Evolutionary conservation across 2,329 filamentous ascomycete species (phyloP).

Genomic region (Alternaria tenuissima): DNA sequence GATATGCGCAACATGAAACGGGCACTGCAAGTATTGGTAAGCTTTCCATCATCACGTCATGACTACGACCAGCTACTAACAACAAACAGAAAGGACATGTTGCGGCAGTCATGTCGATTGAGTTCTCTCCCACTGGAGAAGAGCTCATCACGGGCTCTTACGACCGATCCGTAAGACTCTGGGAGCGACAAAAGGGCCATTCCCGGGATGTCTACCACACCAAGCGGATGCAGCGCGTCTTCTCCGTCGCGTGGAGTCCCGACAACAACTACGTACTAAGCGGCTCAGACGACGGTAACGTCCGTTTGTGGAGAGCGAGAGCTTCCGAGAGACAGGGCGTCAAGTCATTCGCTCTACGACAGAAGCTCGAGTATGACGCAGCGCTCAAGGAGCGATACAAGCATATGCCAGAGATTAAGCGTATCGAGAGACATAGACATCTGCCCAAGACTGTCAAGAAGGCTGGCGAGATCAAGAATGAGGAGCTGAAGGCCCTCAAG

Average conservation of each 20-base stretch:
- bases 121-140: constrained; percentile 93
- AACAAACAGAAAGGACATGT: constrained; percentile 75
- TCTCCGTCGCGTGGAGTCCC: constrained; percentile 83
- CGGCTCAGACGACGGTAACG: constrained; percentile 92
- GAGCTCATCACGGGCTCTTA: constrained; percentile 91
- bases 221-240: constrained; percentile 96
- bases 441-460: constrained; percentile 94
- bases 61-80: background rate
- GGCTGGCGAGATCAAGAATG: constrained; percentile 90
- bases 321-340: constrained; percentile 84
- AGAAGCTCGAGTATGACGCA: constrained; percentile 91
- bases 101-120: constrained; percentile 92
- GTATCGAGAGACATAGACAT: constrained; percentile 91
- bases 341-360: constrained; percentile 83
- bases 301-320: constrained; percentile 86
- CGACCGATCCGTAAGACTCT: constrained; percentile 86
- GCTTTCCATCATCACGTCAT: background rate
- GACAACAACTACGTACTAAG: constrained; percentile 90
- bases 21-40: constrained; percentile 78
- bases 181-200: constrained; percentile 81
- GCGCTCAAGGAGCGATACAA: constrained; percentile 83
- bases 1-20: constrained; percentile 92
- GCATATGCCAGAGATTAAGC: constrained; percentile 94
- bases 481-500: constrained; percentile 88
- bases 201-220: constrained; percentile 96